phyloP scores from a whole-genome alignment of 208 protist genomes.

The Leishmania tropica region DNA sequence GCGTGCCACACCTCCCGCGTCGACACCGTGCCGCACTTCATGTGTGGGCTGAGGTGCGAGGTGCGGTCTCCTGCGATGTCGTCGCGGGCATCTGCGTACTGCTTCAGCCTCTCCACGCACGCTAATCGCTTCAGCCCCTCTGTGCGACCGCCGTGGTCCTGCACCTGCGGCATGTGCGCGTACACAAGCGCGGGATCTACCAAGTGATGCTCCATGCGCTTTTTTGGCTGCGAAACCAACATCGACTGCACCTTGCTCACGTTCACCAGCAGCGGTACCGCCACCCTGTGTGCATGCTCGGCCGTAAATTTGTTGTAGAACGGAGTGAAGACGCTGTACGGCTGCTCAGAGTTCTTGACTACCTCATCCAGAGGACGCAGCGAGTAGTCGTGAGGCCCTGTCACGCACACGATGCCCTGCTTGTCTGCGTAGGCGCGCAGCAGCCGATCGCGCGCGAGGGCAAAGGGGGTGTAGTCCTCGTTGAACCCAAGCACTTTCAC shows the following conservation, averaged over 20 bases:
- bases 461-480: constrained; percentile 77
- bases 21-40: constrained; percentile 83
- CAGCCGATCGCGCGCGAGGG: constrained; percentile 46
- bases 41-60: constrained; percentile 71
- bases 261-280: constrained; percentile 14
- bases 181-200: constrained; percentile 31
- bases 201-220: constrained; percentile 16
- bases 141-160: constrained; percentile 51
- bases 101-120: constrained; percentile 26
- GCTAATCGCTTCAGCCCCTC: constrained; percentile 43
- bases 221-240: constrained; percentile 28
- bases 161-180: constrained; percentile 29
- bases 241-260: constrained; percentile 26
- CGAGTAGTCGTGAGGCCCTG: constrained; percentile 53
- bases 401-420: constrained; percentile 36
- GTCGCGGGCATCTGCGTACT: constrained; percentile 55
- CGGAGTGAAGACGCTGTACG: constrained; percentile 80
- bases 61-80: constrained; percentile 59
- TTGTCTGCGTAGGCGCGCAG: constrained; percentile 45
- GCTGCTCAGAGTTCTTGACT: constrained; percentile 31
- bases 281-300: constrained; percentile 41
- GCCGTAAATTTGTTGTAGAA: constrained; percentile 64
- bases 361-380: constrained; percentile 54
- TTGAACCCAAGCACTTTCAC: constrained; percentile 71
- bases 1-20: constrained; percentile 62